Evolutionary conservation across 768 basidiomycete species (phyloP).

Genomic region (Clavaria fumosa): DNA sequence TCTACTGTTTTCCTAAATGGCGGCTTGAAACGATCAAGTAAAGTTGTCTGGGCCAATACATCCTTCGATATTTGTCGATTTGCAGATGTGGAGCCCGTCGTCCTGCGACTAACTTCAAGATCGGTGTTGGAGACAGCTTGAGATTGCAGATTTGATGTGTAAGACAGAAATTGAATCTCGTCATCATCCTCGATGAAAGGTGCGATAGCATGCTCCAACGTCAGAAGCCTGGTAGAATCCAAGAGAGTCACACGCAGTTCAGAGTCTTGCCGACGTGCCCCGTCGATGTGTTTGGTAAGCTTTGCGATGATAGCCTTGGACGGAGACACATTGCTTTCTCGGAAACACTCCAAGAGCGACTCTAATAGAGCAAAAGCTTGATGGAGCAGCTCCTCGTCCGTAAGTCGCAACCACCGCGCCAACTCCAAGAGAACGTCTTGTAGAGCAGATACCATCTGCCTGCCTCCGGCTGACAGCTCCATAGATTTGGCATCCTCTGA

Average conservation of each 20-base stretch:
- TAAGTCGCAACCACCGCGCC: conserved; percentile 79
- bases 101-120: too few species aligned
- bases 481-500: too few species aligned
- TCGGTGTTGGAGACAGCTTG: too few species aligned
- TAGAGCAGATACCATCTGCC: conserved; percentile 62
- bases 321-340: conserved; percentile 41
- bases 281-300: conserved; percentile 48
- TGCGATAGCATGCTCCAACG: conserved; percentile 51
- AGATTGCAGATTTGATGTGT: too few species aligned
- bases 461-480: conserved; percentile 45
- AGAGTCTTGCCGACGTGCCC: conserved; percentile 35
- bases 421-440: conserved; percentile 69
- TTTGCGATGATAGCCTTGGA: conserved; percentile 41
- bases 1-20: too few species aligned
- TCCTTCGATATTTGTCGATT: too few species aligned
- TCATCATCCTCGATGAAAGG: conserved; percentile 49
- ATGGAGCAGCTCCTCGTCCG: conserved; percentile 81
- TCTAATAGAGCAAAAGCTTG: conserved; percentile 78
- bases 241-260: conserved; percentile 36
- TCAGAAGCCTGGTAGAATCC: conserved; percentile 40
- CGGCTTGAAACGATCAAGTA: too few species aligned
- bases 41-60: too few species aligned
- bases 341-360: conserved; percentile 64
- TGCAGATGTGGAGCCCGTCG: too few species aligned
- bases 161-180: conserved; percentile 39